phyloP scores from a whole-genome alignment of 257 asterid genomes.

The Solanum bulbocastanum region DNA sequence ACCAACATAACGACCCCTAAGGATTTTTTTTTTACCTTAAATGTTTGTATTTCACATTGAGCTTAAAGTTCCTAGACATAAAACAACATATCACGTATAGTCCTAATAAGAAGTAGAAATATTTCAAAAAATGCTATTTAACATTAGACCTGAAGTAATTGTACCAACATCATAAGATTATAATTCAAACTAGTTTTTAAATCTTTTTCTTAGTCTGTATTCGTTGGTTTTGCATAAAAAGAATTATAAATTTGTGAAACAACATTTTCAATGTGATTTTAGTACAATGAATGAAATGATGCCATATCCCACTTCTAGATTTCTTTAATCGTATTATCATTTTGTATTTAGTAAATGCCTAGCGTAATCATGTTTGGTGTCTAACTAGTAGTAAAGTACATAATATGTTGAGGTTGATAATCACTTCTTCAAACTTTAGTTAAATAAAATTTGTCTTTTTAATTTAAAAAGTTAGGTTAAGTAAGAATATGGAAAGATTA shows the following conservation, averaged over 20 bases:
- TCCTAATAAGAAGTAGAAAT: background rate
- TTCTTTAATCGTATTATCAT: background rate
- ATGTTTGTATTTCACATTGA: background rate
- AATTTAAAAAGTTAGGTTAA: background rate
- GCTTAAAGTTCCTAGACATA: background rate
- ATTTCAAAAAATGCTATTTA: background rate
- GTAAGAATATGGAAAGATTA: background rate
- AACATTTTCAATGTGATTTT: background rate
- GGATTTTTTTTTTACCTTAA: background rate
- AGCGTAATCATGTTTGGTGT: slow-evolving; percentile 6
- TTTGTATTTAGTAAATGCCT: background rate
- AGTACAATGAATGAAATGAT: background rate
- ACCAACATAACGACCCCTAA: background rate
- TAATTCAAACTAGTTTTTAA: background rate
- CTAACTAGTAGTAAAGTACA: background rate
- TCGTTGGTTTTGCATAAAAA: background rate
- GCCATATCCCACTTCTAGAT: slow-evolving; percentile 9
- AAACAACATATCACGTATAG: background rate
- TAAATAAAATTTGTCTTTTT: background rate
- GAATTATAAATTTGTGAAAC: background rate
- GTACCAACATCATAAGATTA: background rate
- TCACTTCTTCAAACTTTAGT: background rate
- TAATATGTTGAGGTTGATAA: background rate
- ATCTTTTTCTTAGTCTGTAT: background rate
- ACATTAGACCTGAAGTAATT: background rate